Conservation (phyloP, 2,329 filamentous ascomycete species). For the Aspergillus fructus region DNA sequence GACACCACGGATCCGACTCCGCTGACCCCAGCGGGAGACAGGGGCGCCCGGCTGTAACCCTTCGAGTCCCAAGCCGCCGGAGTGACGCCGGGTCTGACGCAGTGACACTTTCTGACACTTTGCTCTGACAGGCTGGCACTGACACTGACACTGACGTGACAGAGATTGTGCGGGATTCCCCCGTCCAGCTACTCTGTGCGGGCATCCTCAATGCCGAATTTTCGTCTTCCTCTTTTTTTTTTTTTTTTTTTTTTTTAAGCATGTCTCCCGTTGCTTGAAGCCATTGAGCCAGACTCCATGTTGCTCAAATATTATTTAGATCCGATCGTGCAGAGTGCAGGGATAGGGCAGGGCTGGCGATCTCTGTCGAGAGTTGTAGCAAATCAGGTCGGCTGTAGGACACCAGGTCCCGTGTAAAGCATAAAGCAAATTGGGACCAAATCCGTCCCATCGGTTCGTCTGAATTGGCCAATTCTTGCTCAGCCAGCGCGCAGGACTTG, state of each 20-base stretch:
- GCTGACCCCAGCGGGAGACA: background rate
- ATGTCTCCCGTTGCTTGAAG: too few relatives aligned
- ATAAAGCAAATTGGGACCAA: background rate
- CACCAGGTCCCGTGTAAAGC: background rate
- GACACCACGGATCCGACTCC: slow-evolving; percentile 1
- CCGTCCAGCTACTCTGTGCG: background rate
- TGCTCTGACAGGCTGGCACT: slow-evolving; percentile 2
- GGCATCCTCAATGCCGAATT: background rate
- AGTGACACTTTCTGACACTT: background rate
- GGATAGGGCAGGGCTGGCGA: slow-evolving; percentile 13
- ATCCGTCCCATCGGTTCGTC: slow-evolving; percentile 4
- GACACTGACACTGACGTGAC: slow-evolving; percentile 1
- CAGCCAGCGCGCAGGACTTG: background rate
- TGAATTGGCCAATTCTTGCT: slow-evolving; percentile 6
- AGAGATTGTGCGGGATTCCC: background rate
- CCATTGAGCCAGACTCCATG: too few relatives aligned
- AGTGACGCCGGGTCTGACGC: background rate
- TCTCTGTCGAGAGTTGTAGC: slow-evolving; percentile 11
- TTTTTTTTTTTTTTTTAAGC: background rate
- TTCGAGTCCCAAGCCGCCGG: background rate
- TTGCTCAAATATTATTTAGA: background rate
- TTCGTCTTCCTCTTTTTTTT: background rate
- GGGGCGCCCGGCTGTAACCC: background rate
- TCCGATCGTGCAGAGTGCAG: slow-evolving; percentile 15
- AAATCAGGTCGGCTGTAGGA: background rate